A percentile compares a stretch with the other conserved stretches of the same genome.
These are phyloP conservation scores for Cordyceps javanica DNA, from an alignment of 2,329 filamentous ascomycete species.

Conservation along the genomic window DNA sequence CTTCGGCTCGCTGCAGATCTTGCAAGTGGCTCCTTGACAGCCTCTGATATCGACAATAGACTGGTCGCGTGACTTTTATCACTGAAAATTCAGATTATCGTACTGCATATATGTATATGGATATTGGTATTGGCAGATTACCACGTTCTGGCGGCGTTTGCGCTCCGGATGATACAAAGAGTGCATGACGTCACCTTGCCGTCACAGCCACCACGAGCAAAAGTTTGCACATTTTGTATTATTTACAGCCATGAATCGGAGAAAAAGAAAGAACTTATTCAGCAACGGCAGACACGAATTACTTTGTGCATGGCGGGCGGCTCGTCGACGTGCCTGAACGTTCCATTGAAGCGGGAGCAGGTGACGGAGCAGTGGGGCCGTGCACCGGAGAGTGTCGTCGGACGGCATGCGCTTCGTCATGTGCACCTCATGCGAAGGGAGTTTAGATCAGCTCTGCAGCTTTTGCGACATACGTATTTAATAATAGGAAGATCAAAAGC, in stretches of 20 bases:
- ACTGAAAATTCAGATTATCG: too few relatives aligned
- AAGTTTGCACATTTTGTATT: neutral
- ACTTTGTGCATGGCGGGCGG: neutral
- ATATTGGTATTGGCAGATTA: neutral
- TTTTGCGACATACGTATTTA: neutral
- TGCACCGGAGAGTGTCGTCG: neutral
- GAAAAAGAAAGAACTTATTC: neutral
- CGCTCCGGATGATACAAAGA: neutral
- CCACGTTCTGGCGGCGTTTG: neutral
- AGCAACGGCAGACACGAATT: neutral
- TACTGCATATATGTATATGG: too few relatives aligned
- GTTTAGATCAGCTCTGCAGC: neutral
- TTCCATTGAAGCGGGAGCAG: slow-evolving; percentile 4
- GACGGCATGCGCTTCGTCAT: slow-evolving; percentile 6
- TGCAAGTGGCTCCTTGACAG: neutral
- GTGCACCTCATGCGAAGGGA: neutral
- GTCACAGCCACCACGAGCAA: neutral
- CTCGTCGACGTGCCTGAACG: neutral
- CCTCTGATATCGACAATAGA: neutral
- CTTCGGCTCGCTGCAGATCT: neutral
- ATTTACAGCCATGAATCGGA: neutral
- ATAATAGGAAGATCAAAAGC: neutral
- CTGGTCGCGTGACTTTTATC: neutral
- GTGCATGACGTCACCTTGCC: slow-evolving; percentile 5
- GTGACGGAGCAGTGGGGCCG: slow-evolving; percentile 8